Evolutionary conservation across 306 rosid genomes (phyloP).

Genomic region (Glycyrrhiza uralensis): DNA sequence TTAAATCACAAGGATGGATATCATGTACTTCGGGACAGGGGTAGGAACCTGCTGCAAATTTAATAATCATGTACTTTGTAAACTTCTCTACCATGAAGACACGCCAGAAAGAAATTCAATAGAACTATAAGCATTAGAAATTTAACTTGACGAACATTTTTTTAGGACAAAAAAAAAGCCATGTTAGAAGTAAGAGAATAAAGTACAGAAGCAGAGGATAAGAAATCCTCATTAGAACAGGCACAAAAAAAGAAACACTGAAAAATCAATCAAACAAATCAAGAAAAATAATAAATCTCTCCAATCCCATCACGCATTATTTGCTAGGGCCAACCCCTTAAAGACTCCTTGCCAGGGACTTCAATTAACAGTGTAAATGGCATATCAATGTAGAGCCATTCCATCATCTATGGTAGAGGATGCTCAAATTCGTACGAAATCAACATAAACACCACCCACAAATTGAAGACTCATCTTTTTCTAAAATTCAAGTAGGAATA

Average conservation of each 20-base stretch:
- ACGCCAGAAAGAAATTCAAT: too few relatives aligned
- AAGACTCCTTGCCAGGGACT: not conserved
- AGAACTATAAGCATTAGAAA: not conserved
- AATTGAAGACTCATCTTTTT: too few relatives aligned
- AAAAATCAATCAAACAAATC: not conserved
- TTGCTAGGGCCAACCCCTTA: not conserved
- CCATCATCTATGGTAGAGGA: not conserved
- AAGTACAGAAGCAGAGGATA: not conserved
- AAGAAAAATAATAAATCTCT: not conserved
- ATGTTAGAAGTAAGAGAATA: not conserved
- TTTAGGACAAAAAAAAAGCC: not conserved
- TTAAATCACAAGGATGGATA: constrained; percentile 81
- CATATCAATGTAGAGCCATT: not conserved
- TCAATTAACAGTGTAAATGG: not conserved
- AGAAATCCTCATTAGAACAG: not conserved
- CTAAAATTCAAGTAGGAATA: too few relatives aligned
- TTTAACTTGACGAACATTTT: not conserved
- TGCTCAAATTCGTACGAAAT: too few relatives aligned
- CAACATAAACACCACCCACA: too few relatives aligned
- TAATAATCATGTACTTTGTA: constrained; percentile 22
- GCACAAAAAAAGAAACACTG: not conserved
- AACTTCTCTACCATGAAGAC: constrained; percentile 16
- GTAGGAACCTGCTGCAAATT: too few relatives aligned
- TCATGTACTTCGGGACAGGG: constrained; percentile 68
- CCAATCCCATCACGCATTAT: not conserved